Conservation (phyloP, 441 rosid species). For the Adansonia madagascariensis region DNA sequence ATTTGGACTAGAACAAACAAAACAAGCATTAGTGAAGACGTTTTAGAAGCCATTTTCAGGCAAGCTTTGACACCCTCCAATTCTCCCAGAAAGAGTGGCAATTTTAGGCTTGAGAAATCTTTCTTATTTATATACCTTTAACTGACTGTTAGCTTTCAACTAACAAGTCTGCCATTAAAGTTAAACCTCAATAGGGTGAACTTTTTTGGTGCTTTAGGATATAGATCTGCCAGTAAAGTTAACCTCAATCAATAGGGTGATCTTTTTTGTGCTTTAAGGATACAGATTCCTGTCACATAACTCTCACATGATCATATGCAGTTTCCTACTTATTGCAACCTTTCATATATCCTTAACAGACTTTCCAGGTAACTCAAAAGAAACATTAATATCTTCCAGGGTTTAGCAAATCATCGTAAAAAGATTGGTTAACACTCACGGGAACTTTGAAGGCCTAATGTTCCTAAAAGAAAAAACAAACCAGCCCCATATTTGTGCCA, state of each 20-base stretch:
- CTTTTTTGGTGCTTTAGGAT: no score
- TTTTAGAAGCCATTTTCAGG: slow-evolving; percentile 17
- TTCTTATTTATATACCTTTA: background rate
- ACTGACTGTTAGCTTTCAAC: background rate
- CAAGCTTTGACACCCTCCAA: background rate
- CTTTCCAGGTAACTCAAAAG: background rate
- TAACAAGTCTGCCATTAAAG: slow-evolving; percentile 2
- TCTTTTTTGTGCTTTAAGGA: background rate
- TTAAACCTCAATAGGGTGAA: background rate
- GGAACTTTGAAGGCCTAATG: slow-evolving; percentile 3
- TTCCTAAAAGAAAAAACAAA: background rate
- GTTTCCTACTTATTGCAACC: background rate
- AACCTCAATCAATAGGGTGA: background rate
- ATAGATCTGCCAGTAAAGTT: no score
- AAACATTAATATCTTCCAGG: background rate
- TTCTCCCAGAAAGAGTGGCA: background rate
- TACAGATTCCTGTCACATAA: background rate
- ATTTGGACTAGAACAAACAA: background rate
- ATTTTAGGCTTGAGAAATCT: background rate
- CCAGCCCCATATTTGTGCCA: background rate
- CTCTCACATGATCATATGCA: background rate
- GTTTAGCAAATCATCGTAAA: background rate
- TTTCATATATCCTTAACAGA: background rate
- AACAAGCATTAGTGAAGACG: background rate
- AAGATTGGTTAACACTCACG: background rate